These are phyloP conservation scores for Orobanche coerulescens DNA, from an alignment of 257 asterid genomes.

Conservation along the genomic window DNA sequence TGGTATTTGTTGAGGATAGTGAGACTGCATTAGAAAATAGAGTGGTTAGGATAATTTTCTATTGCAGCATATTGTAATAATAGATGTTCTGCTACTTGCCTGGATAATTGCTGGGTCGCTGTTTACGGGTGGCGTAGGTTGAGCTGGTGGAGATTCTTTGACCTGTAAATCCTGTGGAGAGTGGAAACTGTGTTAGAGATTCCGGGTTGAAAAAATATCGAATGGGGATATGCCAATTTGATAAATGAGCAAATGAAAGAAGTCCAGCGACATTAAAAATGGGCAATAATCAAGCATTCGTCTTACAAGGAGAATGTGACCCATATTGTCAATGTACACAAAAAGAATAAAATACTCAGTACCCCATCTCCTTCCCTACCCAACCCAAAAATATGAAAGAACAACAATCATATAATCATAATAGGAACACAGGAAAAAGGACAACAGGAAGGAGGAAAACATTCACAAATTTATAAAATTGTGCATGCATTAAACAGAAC, in stretches of 20 bases:
- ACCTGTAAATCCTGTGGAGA: conserved; percentile 84
- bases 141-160: conserved; percentile 85
- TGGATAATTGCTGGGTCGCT: conserved; percentile 97
- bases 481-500: not conserved
- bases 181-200: not conserved
- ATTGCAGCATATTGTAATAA: conserved; percentile 10
- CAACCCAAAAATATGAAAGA: not conserved
- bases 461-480: not conserved
- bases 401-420: too few species aligned
- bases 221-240: not conserved
- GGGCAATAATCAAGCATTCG: not conserved
- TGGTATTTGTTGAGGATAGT: conserved; percentile 59
- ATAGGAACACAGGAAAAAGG: too few species aligned
- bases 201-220: conserved; percentile 12
- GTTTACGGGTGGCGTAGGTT: conserved; percentile 48
- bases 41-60: conserved; percentile 16
- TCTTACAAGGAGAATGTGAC: too few species aligned
- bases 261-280: not conserved
- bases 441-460: not conserved
- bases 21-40: conserved; percentile 62
- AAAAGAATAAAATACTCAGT: too few species aligned
- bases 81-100: conserved; percentile 35
- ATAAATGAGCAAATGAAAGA: not conserved
- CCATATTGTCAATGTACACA: not conserved
- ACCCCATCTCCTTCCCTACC: not conserved